Base-by-base conservation (phyloP, 2,329 filamentous ascomycete species). In the Verticillium nubilum region DNA sequence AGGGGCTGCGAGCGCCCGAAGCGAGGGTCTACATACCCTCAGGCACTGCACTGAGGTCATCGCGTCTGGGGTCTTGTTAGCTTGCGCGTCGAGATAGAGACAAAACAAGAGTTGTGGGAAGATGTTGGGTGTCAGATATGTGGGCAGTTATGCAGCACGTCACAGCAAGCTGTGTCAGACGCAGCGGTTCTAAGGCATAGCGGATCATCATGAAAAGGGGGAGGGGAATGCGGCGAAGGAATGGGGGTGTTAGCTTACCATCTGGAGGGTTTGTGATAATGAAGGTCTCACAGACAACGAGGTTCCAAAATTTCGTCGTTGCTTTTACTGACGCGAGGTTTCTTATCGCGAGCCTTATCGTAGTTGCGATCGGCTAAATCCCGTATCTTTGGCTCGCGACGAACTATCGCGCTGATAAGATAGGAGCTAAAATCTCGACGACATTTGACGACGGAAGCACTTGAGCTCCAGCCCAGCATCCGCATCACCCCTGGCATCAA, bases 151-250 rank as follows among this genome's bases (percentile, higher is more conserved):
- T 72, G 70, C 57, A 75, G 78, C 77, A 77, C 64, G 52, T 50
- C 74, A 73, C 75, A 74, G 73, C 71, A 71, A 72, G 71, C 74
- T 71, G 74, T 71, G 73, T 79, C 75, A 78, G 76, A 76, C 76
- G 77, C 77, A 79, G 77, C 77, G 77, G 77, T 79, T 78, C 77
- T 79, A 74, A 77, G 62, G 63, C 62, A 66, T 65, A 50, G 63
- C 59, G 62, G 58, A 63, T 78, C 75, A 79, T 79, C 76, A 79
- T 73, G 61, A 61, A 67, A 59, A 55, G 26, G 54, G 28, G 52
- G 52, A 26, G 23, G 7, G 23, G 5, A 2, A 47, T 27, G 26
- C 17, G 9, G 23, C 25, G 17, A 56, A 42, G 15, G 25, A 5
- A 47, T 17, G 23, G 5, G 26, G 35, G 54, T n/a, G 25, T 23